Conservation (phyloP, 2,329 filamentous ascomycete genomes). For the Colletotrichum sp. region DNA sequence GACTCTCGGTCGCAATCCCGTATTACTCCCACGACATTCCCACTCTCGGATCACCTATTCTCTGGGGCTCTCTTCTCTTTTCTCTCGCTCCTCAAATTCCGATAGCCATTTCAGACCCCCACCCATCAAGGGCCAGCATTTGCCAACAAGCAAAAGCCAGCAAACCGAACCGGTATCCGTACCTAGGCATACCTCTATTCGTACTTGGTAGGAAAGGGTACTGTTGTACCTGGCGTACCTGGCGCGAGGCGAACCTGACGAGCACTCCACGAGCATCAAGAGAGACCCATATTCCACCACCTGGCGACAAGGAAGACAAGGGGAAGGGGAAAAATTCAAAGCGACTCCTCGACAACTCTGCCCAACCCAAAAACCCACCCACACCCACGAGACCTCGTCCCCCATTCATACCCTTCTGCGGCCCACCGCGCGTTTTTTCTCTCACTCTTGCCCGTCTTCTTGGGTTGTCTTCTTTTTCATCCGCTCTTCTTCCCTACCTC, state of each 20-base stretch:
- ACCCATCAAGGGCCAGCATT: constrained; percentile 1
- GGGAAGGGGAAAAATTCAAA: background rate
- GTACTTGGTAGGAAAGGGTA: background rate
- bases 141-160: background rate
- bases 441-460: background rate
- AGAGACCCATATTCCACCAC: background rate
- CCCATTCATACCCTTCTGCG: background rate
- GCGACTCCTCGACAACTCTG: constrained; percentile 14
- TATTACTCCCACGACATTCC: constrained; percentile 19
- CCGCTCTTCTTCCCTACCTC: constrained; percentile 1
- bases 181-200: background rate
- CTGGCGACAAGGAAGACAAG: background rate
- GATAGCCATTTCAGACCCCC: constrained; percentile 14
- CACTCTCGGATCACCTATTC: constrained; percentile 12
- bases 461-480: constrained; percentile 17
- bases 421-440: constrained; percentile 14
- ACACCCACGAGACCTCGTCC: constrained; percentile 13
- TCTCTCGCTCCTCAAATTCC: constrained; percentile 16
- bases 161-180: background rate
- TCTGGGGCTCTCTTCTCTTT: constrained; percentile 16
- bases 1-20: constrained; percentile 11
- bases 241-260: background rate
- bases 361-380: constrained; percentile 24
- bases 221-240: too few species aligned
- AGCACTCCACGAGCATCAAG: background rate